Percentiles rank a stretch among this genome's conserved stretches.
These are phyloP conservation scores for Colletotrichum sansevieriae DNA, from an alignment of 2,329 filamentous ascomycete species.

Conservation along the genomic window DNA sequence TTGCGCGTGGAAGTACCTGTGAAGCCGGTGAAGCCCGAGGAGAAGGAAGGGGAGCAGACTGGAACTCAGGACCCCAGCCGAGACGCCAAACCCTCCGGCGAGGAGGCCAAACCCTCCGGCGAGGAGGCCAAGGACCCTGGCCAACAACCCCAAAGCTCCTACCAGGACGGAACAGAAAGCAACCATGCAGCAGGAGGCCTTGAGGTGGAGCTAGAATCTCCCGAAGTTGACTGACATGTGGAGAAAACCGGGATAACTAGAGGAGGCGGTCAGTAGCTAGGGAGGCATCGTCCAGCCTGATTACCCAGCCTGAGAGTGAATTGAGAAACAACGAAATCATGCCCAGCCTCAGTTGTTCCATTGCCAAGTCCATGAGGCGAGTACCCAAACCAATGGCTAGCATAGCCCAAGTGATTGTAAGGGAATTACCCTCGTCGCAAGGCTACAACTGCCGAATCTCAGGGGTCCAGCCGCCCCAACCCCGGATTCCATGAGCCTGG, in stretches of 20 bases:
- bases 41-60: constrained; percentile 5
- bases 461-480: constrained; percentile 14
- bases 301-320: background rate
- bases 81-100: background rate
- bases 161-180: no score
- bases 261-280: constrained; percentile 1
- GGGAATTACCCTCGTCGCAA: background rate
- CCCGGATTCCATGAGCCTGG: constrained; percentile 21
- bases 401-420: no score
- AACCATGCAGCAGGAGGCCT: background rate
- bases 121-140: background rate
- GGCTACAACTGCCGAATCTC: background rate
- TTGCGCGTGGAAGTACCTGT: constrained; percentile 61
- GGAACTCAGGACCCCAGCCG: background rate
- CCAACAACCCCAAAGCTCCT: no score
- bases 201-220: constrained; percentile 21
- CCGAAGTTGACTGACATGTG: constrained; percentile 25
- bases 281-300: background rate
- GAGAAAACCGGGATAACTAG: background rate
- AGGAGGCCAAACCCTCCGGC: background rate
- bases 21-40: constrained; percentile 15
- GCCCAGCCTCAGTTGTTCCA: background rate
- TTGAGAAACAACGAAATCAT: background rate
- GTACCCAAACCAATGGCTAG: background rate
- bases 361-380: background rate